phyloP scores from a whole-genome alignment of 225 moss, liverwort and hornwort genomes.

The Pseudoscleropodium purum region DNA sequence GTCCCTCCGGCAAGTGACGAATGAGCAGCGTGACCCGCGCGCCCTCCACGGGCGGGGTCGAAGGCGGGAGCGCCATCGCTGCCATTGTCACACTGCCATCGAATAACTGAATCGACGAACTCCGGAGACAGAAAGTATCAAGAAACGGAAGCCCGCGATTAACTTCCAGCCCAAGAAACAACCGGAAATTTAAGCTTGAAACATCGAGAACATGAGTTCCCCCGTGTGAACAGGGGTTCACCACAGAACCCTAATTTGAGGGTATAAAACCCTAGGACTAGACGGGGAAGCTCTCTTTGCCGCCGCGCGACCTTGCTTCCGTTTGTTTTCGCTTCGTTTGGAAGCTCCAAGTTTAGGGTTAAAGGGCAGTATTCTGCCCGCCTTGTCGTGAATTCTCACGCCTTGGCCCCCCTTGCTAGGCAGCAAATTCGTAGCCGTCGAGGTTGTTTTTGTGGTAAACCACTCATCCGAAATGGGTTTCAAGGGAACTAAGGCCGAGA shows the following conservation, averaged over 20 bases:
- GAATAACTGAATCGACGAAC: not conserved
- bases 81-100: constrained; percentile 10
- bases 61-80: not conserved
- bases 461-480: constrained; percentile 52
- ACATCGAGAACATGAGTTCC: not conserved
- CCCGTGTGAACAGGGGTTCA: not conserved
- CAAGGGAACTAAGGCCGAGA: constrained; percentile 95
- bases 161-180: not conserved
- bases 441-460: not conserved
- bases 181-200: not conserved
- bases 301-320: not conserved
- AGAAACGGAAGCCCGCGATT: not conserved
- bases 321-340: not conserved
- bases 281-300: rapidly evolving
- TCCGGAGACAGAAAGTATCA: not conserved
- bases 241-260: not conserved
- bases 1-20: constrained; percentile 46
- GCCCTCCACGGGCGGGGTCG: not conserved
- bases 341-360: constrained; percentile 22
- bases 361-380: constrained; percentile 45
- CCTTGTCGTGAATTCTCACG: constrained; percentile 47
- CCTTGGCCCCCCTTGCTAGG: constrained; percentile 33
- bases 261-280: not conserved
- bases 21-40: constrained; percentile 29
- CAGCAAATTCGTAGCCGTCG: not conserved